Conservation (phyloP, 306 rosid species). For the Prunus armeniaca region DNA sequence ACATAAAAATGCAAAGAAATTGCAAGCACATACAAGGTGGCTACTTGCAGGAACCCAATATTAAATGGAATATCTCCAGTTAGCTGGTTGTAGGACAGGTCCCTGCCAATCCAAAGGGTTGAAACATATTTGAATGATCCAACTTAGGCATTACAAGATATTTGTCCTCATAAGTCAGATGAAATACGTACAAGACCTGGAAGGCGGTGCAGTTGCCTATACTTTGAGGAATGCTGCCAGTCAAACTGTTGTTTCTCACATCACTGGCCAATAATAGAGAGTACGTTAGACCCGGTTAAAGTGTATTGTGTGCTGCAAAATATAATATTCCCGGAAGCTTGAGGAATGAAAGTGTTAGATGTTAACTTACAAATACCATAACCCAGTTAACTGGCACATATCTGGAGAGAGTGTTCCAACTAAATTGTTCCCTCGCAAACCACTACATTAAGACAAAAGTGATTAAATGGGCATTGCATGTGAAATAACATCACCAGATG, state of each 20-base stretch:
- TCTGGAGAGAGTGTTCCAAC: slow-evolving; percentile 88
- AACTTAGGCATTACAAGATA: neutral
- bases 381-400: slow-evolving; percentile 88
- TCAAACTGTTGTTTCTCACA: slow-evolving; percentile 90
- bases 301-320: neutral
- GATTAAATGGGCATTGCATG: neutral
- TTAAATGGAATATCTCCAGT: slow-evolving; percentile 86
- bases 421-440: slow-evolving; percentile 89
- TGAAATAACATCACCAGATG: neutral
- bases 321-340: neutral
- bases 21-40: slow-evolving; percentile 61
- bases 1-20: neutral
- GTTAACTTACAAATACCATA: slow-evolving; percentile 95
- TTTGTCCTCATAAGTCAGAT: slow-evolving; percentile 23
- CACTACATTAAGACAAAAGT: slow-evolving; percentile 38
- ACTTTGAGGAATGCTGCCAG: slow-evolving; percentile 80
- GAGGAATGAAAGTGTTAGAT: slow-evolving; percentile 5
- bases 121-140: neutral
- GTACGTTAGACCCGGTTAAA: neutral
- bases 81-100: slow-evolving; percentile 73
- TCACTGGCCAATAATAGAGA: slow-evolving; percentile 53
- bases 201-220: slow-evolving; percentile 92
- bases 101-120: slow-evolving; percentile 40
- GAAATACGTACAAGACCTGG: slow-evolving; percentile 91
- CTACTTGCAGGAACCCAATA: slow-evolving; percentile 88